Percentiles rank a stretch among this genome's conserved stretches.
Evolutionary conservation across 768 basidiomycete genomes (phyloP).

Genomic region (Suillus bovinus): DNA sequence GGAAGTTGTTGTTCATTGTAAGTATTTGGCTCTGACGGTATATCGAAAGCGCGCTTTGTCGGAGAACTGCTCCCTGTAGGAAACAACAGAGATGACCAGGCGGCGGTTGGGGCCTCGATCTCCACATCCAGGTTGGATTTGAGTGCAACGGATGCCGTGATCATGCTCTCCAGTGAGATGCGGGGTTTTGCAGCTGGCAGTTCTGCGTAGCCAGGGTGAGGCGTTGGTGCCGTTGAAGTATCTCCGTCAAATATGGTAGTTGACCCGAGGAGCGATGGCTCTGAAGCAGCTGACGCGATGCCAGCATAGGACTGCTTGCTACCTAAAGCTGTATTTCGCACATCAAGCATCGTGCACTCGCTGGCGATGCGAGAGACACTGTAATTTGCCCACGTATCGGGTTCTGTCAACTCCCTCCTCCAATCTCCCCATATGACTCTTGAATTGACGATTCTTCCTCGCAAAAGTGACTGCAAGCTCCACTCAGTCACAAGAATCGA

Average conservation of each 20-base stretch:
- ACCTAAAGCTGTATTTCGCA: conserved; percentile 56
- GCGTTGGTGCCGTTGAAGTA: conserved; percentile 26
- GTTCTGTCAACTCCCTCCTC: conserved; percentile 58
- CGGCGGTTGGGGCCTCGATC: conserved; percentile 48
- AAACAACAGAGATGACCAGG: conserved; percentile 55
- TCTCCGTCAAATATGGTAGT: conserved; percentile 22
- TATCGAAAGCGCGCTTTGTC: conserved; percentile 17
- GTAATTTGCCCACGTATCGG: conserved; percentile 68
- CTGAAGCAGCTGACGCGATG: conserved; percentile 4
- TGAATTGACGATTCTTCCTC: conserved; percentile 74
- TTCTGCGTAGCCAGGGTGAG: conserved; percentile 36
- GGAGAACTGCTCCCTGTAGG: conserved; percentile 32
- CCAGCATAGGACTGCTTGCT: conserved; percentile 26
- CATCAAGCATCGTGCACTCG: conserved; percentile 69
- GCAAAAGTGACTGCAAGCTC: conserved; percentile 56
- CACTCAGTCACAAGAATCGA: conserved; percentile 6
- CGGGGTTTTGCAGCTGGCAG: conserved; percentile 31
- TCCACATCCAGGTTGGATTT: conserved; percentile 71
- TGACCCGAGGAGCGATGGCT: conserved; percentile 4
- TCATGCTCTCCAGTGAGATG: conserved; percentile 77
- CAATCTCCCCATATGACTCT: conserved; percentile 68
- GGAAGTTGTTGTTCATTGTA: conserved; percentile 34
- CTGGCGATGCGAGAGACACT: conserved; percentile 61
- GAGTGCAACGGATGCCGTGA: conserved; percentile 68
- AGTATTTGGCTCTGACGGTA: conserved; percentile 21